Evolutionary conservation across 2,329 filamentous ascomycete genomes (phyloP).

Genomic region (Colletotrichum siamense): DNA sequence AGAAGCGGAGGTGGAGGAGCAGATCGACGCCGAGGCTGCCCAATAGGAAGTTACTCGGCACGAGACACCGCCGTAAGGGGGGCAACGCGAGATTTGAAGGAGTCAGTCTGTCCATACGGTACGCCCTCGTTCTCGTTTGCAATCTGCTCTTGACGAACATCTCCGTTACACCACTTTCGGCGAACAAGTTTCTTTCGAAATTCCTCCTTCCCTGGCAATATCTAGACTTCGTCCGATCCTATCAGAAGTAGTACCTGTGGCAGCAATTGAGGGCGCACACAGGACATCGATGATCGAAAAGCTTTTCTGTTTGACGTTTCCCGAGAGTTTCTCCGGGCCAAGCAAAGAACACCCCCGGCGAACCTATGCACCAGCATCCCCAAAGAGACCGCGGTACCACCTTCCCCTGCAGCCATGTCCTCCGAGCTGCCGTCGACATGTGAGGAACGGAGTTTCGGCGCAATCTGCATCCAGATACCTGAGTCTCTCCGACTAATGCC

Average conservation of each 20-base stretch:
- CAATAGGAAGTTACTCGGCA: neutral
- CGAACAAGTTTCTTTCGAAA: neutral
- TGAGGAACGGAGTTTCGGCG: conserved; percentile 1
- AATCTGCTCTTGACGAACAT: neutral
- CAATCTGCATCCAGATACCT: neutral
- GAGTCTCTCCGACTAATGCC: neutral
- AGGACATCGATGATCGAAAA: neutral
- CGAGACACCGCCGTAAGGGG: neutral
- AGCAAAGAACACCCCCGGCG: neutral
- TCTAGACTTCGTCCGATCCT: neutral
- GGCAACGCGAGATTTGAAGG: neutral
- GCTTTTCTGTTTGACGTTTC: neutral
- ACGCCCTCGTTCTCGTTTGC: neutral
- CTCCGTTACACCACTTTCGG: neutral
- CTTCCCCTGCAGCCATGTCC: neutral
- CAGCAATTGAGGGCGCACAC: neutral
- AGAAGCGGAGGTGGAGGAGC: neutral
- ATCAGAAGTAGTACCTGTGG: neutral
- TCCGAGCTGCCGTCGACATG: neutral
- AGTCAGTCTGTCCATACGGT: neutral
- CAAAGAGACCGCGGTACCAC: neutral
- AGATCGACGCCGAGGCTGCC: neutral
- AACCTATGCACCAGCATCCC: neutral
- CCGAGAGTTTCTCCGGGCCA: conserved; percentile 16
- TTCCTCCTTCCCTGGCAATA: neutral